Base-by-base conservation (phyloP, 441 rosid genomes). In the Geranium incanum region DNA sequence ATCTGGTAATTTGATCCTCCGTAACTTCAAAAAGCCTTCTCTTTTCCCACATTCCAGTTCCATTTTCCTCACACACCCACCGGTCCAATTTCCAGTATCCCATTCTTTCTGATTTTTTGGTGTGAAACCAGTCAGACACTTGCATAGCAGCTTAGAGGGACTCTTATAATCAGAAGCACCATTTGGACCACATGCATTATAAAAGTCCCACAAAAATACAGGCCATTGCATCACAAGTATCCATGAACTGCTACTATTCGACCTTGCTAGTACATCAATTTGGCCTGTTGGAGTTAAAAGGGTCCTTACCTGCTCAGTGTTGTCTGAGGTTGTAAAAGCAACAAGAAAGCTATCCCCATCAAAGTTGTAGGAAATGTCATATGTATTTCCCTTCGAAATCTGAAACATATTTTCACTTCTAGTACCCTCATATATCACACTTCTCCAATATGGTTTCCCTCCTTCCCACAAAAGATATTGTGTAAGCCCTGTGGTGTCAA, bases 381-480 rank as follows among this genome's bases (percentile, higher is more conserved):
- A 52, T 52, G 59, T 3, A 52, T 15, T n/a, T 52, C 59, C 59
- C 19, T 52, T 52, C 12, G 59, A 52, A 52, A 52, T 52, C 16
- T 52, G 16, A 52, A 52, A 52, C 18, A 52, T 52, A 13, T 3
- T 52, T 52, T 52, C 59, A 13, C 6, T 52, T 15, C 18, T 52
- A n/a, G 59, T 52, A 52, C 59, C 59, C 16, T 52, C 18, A 52
- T 52, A 52, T 52, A 52, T 13, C 3, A 95, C 97, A 15, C 97
- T 94, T 81, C 98, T 80, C 98, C 98, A 94, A 57, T 77, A 57
- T 57, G 93, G 84, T 5, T 37, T 80, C 12, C 70, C 68, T 1
- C 71, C 28, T 37, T 87, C 84, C 97, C 97, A 90, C 28, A 89
- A 76, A 33, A 91, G 87, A 16, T 90, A 81, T 81, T 91, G 93